Conservation (phyloP, 768 basidiomycete species). For the Stropharia rugosoannulata region DNA sequence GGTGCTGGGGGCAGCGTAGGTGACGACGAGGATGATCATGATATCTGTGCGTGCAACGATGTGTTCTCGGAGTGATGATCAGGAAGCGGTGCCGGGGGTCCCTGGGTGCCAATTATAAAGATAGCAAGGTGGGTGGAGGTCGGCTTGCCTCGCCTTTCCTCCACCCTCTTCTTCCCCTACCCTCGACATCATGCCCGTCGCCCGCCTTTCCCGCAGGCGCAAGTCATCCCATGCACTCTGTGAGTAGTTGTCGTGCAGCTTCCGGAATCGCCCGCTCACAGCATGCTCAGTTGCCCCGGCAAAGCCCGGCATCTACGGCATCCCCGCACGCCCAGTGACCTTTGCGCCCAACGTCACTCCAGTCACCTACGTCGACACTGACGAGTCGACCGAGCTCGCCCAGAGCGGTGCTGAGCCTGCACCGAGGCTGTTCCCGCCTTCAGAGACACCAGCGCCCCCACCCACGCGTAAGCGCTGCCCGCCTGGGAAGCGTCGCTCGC, state of each 20-base stretch:
- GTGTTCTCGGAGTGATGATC: not conserved
- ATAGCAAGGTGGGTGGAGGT: not conserved
- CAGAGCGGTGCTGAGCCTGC: constrained; percentile 5
- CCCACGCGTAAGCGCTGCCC: constrained; percentile 22
- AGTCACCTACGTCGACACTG: constrained; percentile 19
- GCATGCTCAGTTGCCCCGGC: constrained; percentile 20
- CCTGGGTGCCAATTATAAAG: not conserved
- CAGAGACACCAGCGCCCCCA: constrained; percentile 10
- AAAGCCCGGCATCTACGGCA: constrained; percentile 25
- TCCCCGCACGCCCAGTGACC: constrained; percentile 15
- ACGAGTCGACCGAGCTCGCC: constrained; percentile 9
- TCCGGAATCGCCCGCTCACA: not conserved
- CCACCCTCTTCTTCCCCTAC: not conserved
- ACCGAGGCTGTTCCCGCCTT: constrained; percentile 21
- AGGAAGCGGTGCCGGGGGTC: not conserved
- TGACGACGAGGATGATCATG: not conserved
- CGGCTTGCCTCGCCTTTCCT: not conserved
- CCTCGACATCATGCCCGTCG: constrained; percentile 1
- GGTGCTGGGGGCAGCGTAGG: not conserved
- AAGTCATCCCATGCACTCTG: constrained; percentile 7
- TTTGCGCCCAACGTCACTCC: constrained; percentile 32
- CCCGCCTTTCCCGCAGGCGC: constrained; percentile 7
- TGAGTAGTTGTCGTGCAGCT: not conserved
- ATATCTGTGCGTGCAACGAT: not conserved
- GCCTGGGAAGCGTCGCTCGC: constrained; percentile 27